These are phyloP conservation scores for Catunica adiposa DNA, from an alignment of 2,329 filamentous ascomycete genomes.

Conservation along the genomic window DNA sequence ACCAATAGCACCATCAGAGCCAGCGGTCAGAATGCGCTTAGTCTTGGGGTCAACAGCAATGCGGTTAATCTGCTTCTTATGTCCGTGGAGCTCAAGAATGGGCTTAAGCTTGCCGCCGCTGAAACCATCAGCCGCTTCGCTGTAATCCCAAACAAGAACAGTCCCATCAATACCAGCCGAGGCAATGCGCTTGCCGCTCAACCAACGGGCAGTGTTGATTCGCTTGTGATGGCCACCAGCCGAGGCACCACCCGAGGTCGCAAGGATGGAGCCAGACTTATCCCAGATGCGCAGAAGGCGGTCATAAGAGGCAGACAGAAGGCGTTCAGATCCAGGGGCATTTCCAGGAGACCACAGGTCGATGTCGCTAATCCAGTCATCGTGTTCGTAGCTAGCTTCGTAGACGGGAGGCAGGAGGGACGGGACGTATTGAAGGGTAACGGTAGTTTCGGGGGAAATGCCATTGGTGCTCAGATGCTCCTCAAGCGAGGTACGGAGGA, in stretches of 20 bases:
- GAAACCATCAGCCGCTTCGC: conserved; percentile 44
- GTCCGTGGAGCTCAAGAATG: conserved; percentile 68
- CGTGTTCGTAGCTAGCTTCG: conserved; percentile 85
- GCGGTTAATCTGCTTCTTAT: conserved; percentile 57
- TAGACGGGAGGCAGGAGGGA: conserved; percentile 79
- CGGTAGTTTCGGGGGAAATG: conserved; percentile 71
- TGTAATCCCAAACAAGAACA: conserved; percentile 79
- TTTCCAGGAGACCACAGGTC: conserved; percentile 60
- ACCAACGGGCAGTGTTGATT: conserved; percentile 68
- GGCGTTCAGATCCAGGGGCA: conserved; percentile 34
- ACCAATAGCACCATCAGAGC: conserved; percentile 67
- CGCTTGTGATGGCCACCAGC: conserved; percentile 60
- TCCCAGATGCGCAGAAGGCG: conserved; percentile 82
- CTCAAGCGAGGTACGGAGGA: conserved; percentile 75
- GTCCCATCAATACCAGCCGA: conserved; percentile 75
- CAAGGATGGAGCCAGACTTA: conserved; percentile 67
- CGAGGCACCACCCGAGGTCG: conserved; percentile 50
- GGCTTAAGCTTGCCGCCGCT: conserved; percentile 56
- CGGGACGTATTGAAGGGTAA: conserved; percentile 84
- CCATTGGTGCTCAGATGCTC: conserved; percentile 78
- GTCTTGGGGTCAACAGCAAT: conserved; percentile 57
- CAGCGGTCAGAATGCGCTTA: conserved; percentile 69
- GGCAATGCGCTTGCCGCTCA: conserved; percentile 57
- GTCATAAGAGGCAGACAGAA: conserved; percentile 89
- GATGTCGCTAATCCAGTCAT: conserved; percentile 87